phyloP scores from a whole-genome alignment of 2,329 filamentous ascomycete genomes.

The Trematosphaeria pertusa region DNA sequence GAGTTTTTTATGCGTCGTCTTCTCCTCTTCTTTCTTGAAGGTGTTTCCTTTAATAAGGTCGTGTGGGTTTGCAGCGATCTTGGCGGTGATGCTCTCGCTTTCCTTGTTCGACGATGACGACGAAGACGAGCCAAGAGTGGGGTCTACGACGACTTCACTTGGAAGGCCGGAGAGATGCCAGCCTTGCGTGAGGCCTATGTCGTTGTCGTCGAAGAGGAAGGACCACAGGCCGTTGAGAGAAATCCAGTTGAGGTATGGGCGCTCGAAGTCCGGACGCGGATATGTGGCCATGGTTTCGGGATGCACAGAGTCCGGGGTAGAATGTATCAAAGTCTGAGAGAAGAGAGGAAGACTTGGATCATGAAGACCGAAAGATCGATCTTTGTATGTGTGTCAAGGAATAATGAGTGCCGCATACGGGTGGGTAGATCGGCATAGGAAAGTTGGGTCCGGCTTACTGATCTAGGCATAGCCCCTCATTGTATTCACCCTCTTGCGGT shows the following conservation, averaged over 20 bases:
- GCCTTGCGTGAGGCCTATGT: slow-evolving; percentile 59
- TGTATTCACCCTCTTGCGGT: background rate
- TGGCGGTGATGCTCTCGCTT: slow-evolving; percentile 52
- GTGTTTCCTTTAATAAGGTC: slow-evolving; percentile 57
- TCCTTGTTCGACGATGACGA: slow-evolving; percentile 25
- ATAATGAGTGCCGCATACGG: too few relatives aligned
- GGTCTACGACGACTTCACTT: slow-evolving; percentile 40
- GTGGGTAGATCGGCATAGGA: too few relatives aligned
- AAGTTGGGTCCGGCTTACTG: slow-evolving; percentile 8
- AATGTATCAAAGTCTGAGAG: too few relatives aligned
- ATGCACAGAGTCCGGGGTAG: too few relatives aligned
- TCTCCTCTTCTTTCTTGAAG: slow-evolving; percentile 37
- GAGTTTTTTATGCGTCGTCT: slow-evolving; percentile 56
- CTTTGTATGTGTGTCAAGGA: too few relatives aligned
- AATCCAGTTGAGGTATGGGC: slow-evolving; percentile 62
- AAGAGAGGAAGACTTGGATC: too few relatives aligned
- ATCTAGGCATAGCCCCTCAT: slow-evolving; percentile 5
- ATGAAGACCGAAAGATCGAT: too few relatives aligned
- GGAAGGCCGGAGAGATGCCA: slow-evolving; percentile 65
- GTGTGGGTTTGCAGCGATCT: slow-evolving; percentile 59
- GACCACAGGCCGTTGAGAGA: slow-evolving; percentile 69
- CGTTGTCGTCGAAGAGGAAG: slow-evolving; percentile 70
- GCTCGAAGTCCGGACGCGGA: slow-evolving; percentile 70
- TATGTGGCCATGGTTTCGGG: slow-evolving; percentile 52
- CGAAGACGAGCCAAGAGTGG: slow-evolving; percentile 21